A percentile compares a stretch with the other conserved stretches of the same genome.
Evolutionary conservation across 2,329 filamentous ascomycete genomes (phyloP).

Genomic region (Zarea fungicola): DNA sequence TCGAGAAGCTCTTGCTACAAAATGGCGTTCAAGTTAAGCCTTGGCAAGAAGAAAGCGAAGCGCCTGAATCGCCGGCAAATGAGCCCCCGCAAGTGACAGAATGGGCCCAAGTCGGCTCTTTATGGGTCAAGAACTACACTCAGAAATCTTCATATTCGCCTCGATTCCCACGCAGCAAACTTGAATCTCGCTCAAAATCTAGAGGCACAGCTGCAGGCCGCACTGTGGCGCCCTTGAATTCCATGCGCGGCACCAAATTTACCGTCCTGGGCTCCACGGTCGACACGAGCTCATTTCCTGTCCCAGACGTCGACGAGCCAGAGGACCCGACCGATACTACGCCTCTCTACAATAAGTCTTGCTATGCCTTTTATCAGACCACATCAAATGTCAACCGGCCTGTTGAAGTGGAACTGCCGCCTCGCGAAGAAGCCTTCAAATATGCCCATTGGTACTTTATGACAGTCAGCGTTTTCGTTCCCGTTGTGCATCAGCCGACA

Average conservation of each 20-base stretch:
- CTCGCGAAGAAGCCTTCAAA: slow-evolving; percentile 57
- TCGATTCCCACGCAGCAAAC: slow-evolving; percentile 27
- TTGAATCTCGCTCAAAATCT: slow-evolving; percentile 46
- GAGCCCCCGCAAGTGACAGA: slow-evolving; percentile 4
- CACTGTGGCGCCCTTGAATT: slow-evolving; percentile 61
- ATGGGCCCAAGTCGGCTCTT: slow-evolving; percentile 28
- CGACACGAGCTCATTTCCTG: slow-evolving; percentile 68
- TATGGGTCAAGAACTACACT: slow-evolving; percentile 31
- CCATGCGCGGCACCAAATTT: slow-evolving; percentile 70
- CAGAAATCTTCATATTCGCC: slow-evolving; percentile 19
- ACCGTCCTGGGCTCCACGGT: slow-evolving; percentile 75
- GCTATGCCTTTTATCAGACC: slow-evolving; percentile 64
- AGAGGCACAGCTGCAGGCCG: slow-evolving; percentile 62
- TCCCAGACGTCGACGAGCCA: slow-evolving; percentile 58
- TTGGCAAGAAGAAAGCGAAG: slow-evolving; percentile 35
- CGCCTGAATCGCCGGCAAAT: not conserved
- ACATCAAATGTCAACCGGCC: slow-evolving; percentile 55
- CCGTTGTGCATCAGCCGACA: slow-evolving; percentile 70
- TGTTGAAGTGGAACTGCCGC: slow-evolving; percentile 55
- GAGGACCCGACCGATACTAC: slow-evolving; percentile 31
- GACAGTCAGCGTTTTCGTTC: slow-evolving; percentile 65
- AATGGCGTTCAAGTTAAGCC: slow-evolving; percentile 57
- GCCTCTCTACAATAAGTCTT: slow-evolving; percentile 64
- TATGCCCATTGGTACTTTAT: slow-evolving; percentile 74
- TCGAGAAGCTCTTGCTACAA: slow-evolving; percentile 60